Evolutionary conservation across 169 alveolate genomes (phyloP), one percentile per base, ranked within the genome.

Genomic region (Eimeria falciformis): DNA sequence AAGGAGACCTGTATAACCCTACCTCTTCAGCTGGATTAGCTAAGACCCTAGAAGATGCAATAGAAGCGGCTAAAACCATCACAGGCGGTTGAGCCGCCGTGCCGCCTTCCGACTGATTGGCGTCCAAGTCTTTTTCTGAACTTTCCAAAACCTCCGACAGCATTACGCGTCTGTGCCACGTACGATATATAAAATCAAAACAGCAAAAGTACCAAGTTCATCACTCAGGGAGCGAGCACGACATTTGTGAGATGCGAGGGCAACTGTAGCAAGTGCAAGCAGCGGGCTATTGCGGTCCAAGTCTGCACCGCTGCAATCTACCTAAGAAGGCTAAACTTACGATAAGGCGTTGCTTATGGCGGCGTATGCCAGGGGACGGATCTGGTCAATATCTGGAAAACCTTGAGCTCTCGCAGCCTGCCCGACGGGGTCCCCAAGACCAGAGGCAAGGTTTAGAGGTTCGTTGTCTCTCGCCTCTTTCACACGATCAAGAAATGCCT

Each of bases 321-420:
- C 2, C 50, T 25, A 40, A 45, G 62, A 62, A 25, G 18, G 55
- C 7, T 58, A 40, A 2, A 37, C 93, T 69, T 87, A 87, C 93
- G 93, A 77, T 43, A 87, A 55, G 66, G 83, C 93, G 40, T 55
- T 78, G 45, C 69, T 73, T 23, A 87, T 50, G 27, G 83, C 83
- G 40, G 93, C 93, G 53, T 78, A 87, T 18, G 87, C 93, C 66
- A 87, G 68, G 29, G 93, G 93, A 25, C 83, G 68, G 62, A 87
- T 78, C 23, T 87, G 93, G 21, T 87, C 93, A 45, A 87, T 56
- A 53, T 87, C 93, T 18, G 87, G 93, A 53, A 87, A 87, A 17
- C 89, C 89, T 17, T 53, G 89, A n/a, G 89, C 89, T 21, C 50
- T 79, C 0, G 73, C 89, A 14, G 89, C 50, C 53, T 50, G 75